These are phyloP conservation scores for Hevea brasiliensis DNA, from an alignment of 345 rosid species.

Conservation along the genomic window DNA sequence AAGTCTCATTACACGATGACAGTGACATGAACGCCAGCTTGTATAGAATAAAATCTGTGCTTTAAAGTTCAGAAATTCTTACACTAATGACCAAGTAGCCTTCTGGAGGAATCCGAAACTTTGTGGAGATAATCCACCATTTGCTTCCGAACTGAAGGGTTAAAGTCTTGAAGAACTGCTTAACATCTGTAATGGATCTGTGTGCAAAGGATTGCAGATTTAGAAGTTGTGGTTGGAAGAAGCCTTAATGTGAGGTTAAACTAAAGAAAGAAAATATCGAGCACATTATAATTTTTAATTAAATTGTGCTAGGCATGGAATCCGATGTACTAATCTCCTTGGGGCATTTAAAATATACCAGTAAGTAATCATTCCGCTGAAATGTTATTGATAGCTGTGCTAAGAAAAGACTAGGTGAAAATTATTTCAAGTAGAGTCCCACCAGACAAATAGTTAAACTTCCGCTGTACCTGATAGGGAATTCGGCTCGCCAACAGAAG, in stretches of 20 bases:
- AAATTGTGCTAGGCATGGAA: not conserved
- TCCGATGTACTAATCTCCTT: not conserved
- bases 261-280: not conserved
- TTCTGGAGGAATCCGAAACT: conserved; percentile 67
- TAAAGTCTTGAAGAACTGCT: conserved; percentile 68
- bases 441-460: not conserved
- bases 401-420: not conserved
- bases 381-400: not conserved
- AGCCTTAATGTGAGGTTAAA: not conserved
- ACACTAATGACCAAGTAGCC: conserved; percentile 81
- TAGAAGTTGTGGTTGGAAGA: not conserved
- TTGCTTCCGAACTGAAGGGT: conserved; percentile 81
- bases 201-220: conserved; percentile 23
- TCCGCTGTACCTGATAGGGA: conserved; percentile 54
- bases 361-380: not conserved
- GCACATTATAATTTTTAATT: not conserved
- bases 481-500: conserved; percentile 65
- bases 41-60: not conserved
- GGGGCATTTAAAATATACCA: not conserved
- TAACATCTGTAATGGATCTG: conserved; percentile 66
- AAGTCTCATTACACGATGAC: conserved; percentile 7
- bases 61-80: conserved; percentile 26
- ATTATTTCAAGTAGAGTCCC: no score
- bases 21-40: not conserved
- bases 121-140: conserved; percentile 78